These are phyloP conservation scores for Laguncularia racemosa DNA, from an alignment of 345 rosid genomes.

Conservation along the genomic window DNA sequence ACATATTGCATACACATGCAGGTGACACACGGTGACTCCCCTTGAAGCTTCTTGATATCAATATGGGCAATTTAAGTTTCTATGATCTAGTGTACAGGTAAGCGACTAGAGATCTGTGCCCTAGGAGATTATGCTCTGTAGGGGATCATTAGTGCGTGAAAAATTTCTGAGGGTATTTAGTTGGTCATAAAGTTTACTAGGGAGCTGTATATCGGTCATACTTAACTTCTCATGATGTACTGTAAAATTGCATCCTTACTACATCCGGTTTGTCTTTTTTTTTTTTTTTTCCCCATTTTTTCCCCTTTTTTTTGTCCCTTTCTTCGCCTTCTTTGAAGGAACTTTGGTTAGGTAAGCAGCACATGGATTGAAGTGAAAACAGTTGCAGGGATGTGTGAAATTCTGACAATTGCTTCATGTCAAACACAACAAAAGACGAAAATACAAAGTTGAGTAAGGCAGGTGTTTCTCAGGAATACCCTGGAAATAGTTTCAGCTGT, in stretches of 20 bases:
- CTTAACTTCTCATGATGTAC: conserved; percentile 8
- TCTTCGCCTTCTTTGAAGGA: conserved; percentile 6
- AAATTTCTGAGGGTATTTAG: conserved; percentile 7
- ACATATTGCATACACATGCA: conserved; percentile 38
- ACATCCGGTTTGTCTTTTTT: conserved; percentile 12
- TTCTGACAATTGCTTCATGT: conserved; percentile 17
- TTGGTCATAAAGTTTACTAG: conserved; percentile 3
- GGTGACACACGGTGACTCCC: conserved; percentile 30
- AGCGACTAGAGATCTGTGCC: conserved; percentile 24
- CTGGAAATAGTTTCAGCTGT: conserved; percentile 7
- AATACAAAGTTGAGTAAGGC: conserved; percentile 19
- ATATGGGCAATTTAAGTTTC: conserved; percentile 29
- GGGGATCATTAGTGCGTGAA: conserved; percentile 8
- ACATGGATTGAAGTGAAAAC: conserved; percentile 19
- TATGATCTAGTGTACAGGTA: conserved; percentile 34
- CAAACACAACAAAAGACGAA: conserved; percentile 20
- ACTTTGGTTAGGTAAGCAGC: conserved; percentile 18
- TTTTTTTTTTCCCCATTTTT: conserved; percentile 8
- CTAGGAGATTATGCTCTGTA: conserved; percentile 14
- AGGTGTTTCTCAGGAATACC: conserved; percentile 26
- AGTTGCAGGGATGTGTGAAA: conserved; percentile 28
- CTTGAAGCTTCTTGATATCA: conserved; percentile 33
- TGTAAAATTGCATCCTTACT: conserved; percentile 21
- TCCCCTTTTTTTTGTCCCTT: background rate
- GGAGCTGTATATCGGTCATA: background rate